Evolutionary conservation across 305 asterid genomes (phyloP).

Genomic region (Solanum hybrid): DNA sequence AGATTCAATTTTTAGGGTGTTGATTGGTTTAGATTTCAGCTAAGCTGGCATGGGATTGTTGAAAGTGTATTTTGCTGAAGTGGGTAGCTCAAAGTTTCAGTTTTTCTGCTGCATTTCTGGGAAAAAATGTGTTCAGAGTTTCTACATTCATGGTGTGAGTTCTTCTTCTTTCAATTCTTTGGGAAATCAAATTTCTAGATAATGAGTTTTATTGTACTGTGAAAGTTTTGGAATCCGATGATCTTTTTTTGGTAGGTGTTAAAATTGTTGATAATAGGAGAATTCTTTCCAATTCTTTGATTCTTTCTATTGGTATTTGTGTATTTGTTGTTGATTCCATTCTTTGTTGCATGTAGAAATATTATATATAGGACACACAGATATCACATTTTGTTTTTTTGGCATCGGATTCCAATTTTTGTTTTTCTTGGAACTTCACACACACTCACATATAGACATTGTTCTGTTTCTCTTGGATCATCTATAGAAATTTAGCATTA

Average conservation of each 20-base stretch:
- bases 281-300: slow-evolving; percentile 45
- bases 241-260: slow-evolving; percentile 48
- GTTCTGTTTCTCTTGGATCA: slow-evolving; percentile 54
- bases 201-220: slow-evolving; percentile 25
- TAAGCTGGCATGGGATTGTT: slow-evolving; percentile 2
- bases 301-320: slow-evolving; percentile 37
- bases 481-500: slow-evolving; percentile 20
- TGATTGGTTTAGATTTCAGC: background rate
- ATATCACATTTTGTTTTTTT: slow-evolving; percentile 26
- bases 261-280: slow-evolving; percentile 12
- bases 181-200: slow-evolving; percentile 17
- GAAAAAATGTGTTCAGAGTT: slow-evolving; percentile 8
- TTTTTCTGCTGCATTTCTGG: slow-evolving; percentile 23
- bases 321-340: slow-evolving; percentile 26
- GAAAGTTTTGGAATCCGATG: slow-evolving; percentile 82
- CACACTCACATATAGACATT: slow-evolving; percentile 41
- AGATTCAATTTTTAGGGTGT: slow-evolving; percentile 15
- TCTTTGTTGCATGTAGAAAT: slow-evolving; percentile 57
- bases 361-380: slow-evolving; percentile 45
- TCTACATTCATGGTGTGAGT: slow-evolving; percentile 16
- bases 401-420: slow-evolving; percentile 87
- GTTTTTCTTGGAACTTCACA: slow-evolving; percentile 41
- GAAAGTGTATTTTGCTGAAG: background rate
- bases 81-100: background rate
- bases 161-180: slow-evolving; percentile 13